Conservation (phyloP, 225 moss, liverwort and hornwort genomes). For the Sphagnum tenellum region DNA sequence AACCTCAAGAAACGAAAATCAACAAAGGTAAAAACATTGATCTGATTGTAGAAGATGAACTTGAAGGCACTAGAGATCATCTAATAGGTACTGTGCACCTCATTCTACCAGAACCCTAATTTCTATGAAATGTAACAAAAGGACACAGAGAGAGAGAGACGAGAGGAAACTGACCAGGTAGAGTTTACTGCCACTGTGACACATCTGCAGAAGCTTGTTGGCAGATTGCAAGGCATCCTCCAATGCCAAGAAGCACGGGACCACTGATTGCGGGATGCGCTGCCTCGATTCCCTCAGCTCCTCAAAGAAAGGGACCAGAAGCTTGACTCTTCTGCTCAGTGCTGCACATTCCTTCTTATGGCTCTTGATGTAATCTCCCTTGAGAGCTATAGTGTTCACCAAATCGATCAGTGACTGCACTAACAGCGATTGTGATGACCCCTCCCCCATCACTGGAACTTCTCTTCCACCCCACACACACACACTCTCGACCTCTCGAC, state of each 20-base stretch:
- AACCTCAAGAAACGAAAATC: too few species aligned
- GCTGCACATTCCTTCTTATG: slow-evolving; percentile 40
- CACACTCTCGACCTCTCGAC: too few species aligned
- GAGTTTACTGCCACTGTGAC: slow-evolving; percentile 30
- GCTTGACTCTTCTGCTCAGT: slow-evolving; percentile 27
- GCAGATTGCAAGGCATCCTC: slow-evolving; percentile 20
- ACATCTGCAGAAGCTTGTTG: slow-evolving; percentile 35
- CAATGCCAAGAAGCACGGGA: slow-evolving; percentile 11
- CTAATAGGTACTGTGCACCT: too few species aligned
- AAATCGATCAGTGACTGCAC: slow-evolving; percentile 28
- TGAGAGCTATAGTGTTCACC: slow-evolving; percentile 27
- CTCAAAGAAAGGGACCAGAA: slow-evolving; percentile 35
- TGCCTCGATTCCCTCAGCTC: slow-evolving; percentile 28
- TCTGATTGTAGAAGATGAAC: too few species aligned
- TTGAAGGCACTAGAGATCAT: too few species aligned
- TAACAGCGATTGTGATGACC: slow-evolving; percentile 16
- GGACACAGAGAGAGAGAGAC: too few species aligned
- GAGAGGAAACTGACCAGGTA: slow-evolving; percentile 17
- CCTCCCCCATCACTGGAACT: slow-evolving; percentile 7
- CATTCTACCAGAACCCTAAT: too few species aligned
- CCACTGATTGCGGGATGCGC: slow-evolving; percentile 10
- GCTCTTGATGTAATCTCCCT: slow-evolving; percentile 31
- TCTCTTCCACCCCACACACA: too few species aligned
- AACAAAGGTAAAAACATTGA: too few species aligned
- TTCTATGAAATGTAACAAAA: too few species aligned